Percentiles rank a stretch among this genome's conserved stretches.
Evolutionary conservation across 2,329 filamentous ascomycete species (phyloP).

Genomic region (Fusarium tjaetaba): DNA sequence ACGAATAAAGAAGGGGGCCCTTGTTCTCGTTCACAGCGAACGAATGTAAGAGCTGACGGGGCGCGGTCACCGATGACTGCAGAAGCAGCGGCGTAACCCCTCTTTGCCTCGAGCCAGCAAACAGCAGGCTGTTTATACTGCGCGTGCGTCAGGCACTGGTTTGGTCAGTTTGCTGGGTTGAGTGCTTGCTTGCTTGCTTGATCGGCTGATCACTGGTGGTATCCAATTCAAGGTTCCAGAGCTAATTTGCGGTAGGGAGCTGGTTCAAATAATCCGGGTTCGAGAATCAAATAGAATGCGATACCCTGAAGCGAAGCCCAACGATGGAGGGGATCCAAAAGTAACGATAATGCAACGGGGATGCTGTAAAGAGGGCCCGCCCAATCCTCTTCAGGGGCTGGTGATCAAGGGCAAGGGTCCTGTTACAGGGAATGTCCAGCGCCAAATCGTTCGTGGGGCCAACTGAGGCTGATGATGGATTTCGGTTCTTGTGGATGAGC

Average conservation of each 20-base stretch:
- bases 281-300: slow-evolving; percentile 12
- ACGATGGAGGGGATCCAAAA: slow-evolving; percentile 26
- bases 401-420: slow-evolving; percentile 28
- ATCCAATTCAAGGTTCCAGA: slow-evolving; percentile 10
- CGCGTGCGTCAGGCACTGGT: slow-evolving; percentile 29
- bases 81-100: slow-evolving; percentile 43
- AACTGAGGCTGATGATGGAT: slow-evolving; percentile 4
- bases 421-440: slow-evolving; percentile 12
- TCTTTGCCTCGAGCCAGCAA: slow-evolving; percentile 35
- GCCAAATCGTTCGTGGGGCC: slow-evolving; percentile 4
- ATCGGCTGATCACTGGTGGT: slow-evolving; percentile 28
- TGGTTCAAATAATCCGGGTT: slow-evolving; percentile 15
- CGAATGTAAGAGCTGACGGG: slow-evolving; percentile 41
- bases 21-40: slow-evolving; percentile 38
- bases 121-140: slow-evolving; percentile 34
- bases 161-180: slow-evolving; percentile 18
- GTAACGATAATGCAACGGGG: slow-evolving; percentile 25
- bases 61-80: slow-evolving; percentile 39
- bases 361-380: slow-evolving; percentile 21
- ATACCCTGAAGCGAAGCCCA: slow-evolving; percentile 20
- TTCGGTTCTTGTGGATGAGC: slow-evolving; percentile 9
- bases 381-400: slow-evolving; percentile 31
- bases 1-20: slow-evolving; percentile 42
- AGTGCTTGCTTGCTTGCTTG: slow-evolving; percentile 18
- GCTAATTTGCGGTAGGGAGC: slow-evolving; percentile 12